phyloP scores from a whole-genome alignment of 2,329 filamentous ascomycete species.

The Aspergillus sp. region DNA sequence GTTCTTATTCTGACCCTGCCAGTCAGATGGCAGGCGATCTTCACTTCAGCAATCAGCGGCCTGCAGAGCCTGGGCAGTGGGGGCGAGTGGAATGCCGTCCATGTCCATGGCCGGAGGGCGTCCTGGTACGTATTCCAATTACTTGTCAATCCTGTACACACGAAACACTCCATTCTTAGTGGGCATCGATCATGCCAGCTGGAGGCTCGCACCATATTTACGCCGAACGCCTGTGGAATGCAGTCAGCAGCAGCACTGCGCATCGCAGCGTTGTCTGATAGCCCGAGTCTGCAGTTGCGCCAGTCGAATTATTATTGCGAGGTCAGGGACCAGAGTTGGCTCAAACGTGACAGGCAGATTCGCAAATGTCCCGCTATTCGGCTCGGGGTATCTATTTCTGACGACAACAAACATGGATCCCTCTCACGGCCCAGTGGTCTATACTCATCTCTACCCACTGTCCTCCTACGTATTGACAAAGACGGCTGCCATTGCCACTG shows the following conservation, averaged over 20 bases:
- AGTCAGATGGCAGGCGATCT: conserved; percentile 14
- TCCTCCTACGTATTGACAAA: background rate
- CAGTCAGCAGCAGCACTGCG: background rate
- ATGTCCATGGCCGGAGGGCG: background rate
- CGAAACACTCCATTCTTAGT: background rate
- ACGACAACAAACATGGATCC: background rate
- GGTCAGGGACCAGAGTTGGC: conserved; percentile 11
- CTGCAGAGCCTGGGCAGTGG: conserved; percentile 1
- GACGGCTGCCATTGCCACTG: background rate
- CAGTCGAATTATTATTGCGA: background rate
- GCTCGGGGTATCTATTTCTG: background rate
- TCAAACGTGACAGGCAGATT: background rate
- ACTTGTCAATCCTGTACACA: too few species aligned
- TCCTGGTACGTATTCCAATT: background rate
- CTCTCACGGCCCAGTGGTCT: background rate
- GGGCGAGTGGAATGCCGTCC: conserved; percentile 7
- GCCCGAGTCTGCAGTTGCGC: background rate
- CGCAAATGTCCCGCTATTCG: background rate
- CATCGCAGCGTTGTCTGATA: background rate
- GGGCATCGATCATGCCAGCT: background rate
- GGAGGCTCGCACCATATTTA: conserved; percentile 1
- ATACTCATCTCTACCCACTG: background rate
- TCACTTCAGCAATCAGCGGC: background rate
- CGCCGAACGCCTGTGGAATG: background rate
- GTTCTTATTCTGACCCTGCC: conserved; percentile 8